Percentiles rank a stretch among this genome's conserved stretches.
Conservation (phyloP, 495 filamentous ascomycete species). For the Tuber borchii region DNA sequence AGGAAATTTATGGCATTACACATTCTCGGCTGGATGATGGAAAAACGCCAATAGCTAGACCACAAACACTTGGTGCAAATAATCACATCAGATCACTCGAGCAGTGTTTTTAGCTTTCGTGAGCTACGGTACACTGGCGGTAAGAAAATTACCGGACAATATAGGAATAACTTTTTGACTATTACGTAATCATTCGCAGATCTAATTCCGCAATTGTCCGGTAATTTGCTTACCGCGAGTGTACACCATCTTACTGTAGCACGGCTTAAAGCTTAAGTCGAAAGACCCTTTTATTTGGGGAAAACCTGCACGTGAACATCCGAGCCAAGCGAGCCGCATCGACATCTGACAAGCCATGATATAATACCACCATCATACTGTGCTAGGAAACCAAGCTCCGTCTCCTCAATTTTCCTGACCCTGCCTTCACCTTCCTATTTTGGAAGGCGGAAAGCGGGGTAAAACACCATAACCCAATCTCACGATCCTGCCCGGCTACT, state of each 20-base stretch:
- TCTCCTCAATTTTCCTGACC: too few species aligned
- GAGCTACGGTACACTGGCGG: too few species aligned
- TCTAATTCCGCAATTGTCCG: too few species aligned
- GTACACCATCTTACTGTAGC: neutral
- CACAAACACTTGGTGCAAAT: neutral
- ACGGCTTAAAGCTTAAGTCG: neutral
- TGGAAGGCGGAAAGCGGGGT: too few species aligned
- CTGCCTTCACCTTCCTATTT: too few species aligned
- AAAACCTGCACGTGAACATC: neutral
- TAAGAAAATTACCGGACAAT: too few species aligned
- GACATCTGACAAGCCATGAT: neutral
- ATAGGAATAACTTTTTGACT: too few species aligned
- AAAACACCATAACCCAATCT: too few species aligned
- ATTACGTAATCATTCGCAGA: too few species aligned
- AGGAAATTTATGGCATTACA: neutral
- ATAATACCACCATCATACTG: neutral
- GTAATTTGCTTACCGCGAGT: too few species aligned
- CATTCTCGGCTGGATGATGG: neutral
- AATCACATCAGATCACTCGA: neutral
- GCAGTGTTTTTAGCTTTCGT: neutral
- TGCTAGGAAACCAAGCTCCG: neutral
- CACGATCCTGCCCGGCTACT: too few species aligned
- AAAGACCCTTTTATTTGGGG: neutral
- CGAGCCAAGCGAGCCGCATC: neutral
- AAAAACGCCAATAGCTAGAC: neutral